These are phyloP conservation scores for Lavandula angustifolia DNA, from an alignment of 257 asterid genomes.

Conservation along the genomic window DNA sequence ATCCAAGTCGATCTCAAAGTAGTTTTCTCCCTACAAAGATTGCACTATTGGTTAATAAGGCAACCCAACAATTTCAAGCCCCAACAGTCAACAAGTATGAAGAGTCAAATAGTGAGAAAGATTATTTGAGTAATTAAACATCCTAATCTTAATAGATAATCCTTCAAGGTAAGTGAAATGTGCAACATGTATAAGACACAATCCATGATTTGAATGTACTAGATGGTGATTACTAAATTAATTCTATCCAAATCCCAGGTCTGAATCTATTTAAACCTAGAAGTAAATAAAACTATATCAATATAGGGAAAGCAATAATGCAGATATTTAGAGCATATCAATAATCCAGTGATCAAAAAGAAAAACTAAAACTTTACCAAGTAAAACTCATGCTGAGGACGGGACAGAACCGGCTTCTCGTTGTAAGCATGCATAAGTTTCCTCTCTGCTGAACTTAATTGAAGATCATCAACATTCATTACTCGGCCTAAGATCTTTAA, in stretches of 20 bases:
- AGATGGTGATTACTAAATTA: not conserved
- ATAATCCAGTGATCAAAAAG: not conserved
- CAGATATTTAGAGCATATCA: not conserved
- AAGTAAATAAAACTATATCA: not conserved
- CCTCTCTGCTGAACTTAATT: slow-evolving; percentile 70
- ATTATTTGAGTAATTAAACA: not conserved
- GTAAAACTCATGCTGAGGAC: slow-evolving; percentile 93
- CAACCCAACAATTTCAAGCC: no score
- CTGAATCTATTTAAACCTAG: not conserved
- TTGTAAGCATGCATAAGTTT: slow-evolving; percentile 88
- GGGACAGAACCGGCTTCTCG: slow-evolving; percentile 91
- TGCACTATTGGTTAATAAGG: not conserved
- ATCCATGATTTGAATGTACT: no score
- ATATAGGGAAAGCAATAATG: slow-evolving; percentile 1
- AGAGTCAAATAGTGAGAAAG: not conserved
- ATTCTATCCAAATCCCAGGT: not conserved
- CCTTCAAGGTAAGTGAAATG: not conserved
- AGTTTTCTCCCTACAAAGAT: slow-evolving; percentile 74
- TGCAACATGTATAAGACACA: not conserved
- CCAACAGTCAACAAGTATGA: not conserved
- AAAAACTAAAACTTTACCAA: slow-evolving; percentile 42
- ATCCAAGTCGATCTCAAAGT: slow-evolving; percentile 90
- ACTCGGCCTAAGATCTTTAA: slow-evolving; percentile 81
- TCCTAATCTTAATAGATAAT: not conserved
- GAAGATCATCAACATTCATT: slow-evolving; percentile 71